These are phyloP conservation scores for Lagenidium giganteum DNA, from an alignment of 352 stramenopile genomes.

Conservation along the genomic window DNA sequence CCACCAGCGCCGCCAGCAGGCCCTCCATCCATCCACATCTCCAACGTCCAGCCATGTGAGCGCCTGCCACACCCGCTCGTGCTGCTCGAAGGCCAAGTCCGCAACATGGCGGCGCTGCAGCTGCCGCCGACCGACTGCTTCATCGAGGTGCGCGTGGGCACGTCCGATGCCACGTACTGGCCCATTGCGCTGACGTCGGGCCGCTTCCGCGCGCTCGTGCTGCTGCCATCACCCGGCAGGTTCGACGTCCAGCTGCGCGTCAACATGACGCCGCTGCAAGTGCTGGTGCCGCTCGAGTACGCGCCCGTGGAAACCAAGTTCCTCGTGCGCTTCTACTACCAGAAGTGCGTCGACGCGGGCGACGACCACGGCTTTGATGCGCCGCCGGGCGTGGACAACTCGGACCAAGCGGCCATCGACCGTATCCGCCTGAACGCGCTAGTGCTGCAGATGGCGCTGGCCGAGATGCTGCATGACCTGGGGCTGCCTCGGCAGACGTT, in stretches of 20 bases:
- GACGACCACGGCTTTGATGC: constrained; percentile 48
- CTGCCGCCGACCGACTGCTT: constrained; percentile 18
- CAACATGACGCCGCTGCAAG: constrained; percentile 6
- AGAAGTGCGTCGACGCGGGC: constrained; percentile 37
- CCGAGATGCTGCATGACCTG: constrained; percentile 40
- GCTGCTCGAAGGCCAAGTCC: constrained; percentile 40
- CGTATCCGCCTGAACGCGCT: constrained; percentile 55
- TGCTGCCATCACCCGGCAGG: constrained; percentile 39
- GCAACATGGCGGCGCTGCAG: background rate
- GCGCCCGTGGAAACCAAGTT: constrained; percentile 18
- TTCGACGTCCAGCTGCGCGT: constrained; percentile 27
- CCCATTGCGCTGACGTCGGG: constrained; percentile 31
- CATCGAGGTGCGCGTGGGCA: constrained; percentile 35
- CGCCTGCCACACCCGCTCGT: constrained; percentile 51
- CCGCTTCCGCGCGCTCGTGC: constrained; percentile 57
- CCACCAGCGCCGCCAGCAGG: constrained; percentile 24
- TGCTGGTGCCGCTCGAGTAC: constrained; percentile 23
- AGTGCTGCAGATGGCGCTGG: constrained; percentile 45
- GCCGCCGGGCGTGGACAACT: constrained; percentile 41
- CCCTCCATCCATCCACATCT: constrained; percentile 53
- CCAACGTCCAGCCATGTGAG: constrained; percentile 82
- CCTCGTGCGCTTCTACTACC: constrained; percentile 66
- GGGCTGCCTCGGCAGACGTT: constrained; percentile 47
- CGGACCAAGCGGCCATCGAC: constrained; percentile 34
- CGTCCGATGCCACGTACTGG: constrained; percentile 25